Conservation (phyloP, 768 basidiomycete genomes). For the Suillus bovinus region DNA sequence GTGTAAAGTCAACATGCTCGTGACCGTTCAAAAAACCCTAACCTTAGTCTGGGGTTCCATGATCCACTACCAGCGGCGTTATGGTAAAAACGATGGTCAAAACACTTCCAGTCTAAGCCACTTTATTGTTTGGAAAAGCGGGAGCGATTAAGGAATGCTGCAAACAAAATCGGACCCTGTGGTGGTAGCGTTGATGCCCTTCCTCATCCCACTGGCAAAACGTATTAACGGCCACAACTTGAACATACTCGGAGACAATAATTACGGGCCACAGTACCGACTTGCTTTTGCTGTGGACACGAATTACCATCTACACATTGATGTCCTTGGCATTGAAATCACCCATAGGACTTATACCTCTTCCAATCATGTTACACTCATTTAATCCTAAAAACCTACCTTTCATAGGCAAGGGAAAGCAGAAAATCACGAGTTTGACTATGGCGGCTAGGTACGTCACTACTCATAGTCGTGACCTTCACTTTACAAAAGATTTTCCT, state of each 20-base stretch:
- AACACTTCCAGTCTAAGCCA: neutral
- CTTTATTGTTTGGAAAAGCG: neutral
- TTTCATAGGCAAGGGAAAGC: neutral
- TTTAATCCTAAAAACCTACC: neutral
- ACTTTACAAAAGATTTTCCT: neutral
- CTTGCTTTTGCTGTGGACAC: neutral
- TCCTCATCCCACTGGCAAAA: neutral
- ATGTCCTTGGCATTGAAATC: neutral
- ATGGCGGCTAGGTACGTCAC: neutral
- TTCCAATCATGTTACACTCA: neutral
- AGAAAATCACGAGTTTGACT: neutral
- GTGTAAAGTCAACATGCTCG: conserved; percentile 27
- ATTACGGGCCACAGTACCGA: too few relatives aligned
- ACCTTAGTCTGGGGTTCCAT: conserved; percentile 10
- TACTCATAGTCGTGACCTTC: neutral
- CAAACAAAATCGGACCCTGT: neutral
- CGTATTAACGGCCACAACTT: neutral
- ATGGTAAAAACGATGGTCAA: neutral
- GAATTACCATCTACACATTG: neutral
- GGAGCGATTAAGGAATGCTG: neutral
- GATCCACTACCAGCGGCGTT: neutral
- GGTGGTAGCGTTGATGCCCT: neutral
- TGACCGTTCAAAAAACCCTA: neutral
- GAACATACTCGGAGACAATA: neutral
- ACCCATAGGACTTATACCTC: neutral